Evolutionary conservation across 306 rosid genomes (phyloP).

Genomic region (Prunus kanzakura): DNA sequence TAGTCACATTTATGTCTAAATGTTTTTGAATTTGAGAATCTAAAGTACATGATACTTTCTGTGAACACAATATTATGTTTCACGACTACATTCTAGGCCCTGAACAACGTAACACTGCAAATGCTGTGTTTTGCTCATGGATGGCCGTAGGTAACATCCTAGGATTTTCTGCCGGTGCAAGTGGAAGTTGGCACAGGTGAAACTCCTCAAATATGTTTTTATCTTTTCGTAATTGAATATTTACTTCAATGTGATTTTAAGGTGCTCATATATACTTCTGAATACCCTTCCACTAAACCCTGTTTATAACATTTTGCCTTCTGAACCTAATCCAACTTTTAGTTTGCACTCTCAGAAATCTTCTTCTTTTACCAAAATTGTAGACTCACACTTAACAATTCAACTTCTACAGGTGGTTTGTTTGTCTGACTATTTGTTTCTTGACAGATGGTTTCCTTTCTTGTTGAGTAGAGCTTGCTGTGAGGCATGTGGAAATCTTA

Average conservation of each 20-base stretch:
- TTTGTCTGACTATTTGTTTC: conserved; percentile 20
- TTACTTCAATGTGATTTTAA: background rate
- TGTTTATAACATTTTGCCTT: background rate
- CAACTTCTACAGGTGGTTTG: conserved; percentile 14
- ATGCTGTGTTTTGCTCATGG: conserved; percentile 98
- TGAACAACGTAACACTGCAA: conserved; percentile 85
- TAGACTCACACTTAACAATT: background rate
- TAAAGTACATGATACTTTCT: background rate
- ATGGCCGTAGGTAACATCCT: conserved; percentile 98
- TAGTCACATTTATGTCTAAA: background rate
- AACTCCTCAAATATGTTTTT: conserved; percentile 21
- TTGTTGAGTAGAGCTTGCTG: conserved; percentile 85
- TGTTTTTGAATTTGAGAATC: background rate
- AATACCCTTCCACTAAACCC: background rate
- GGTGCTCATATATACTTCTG: background rate
- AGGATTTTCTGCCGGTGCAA: conserved; percentile 95
- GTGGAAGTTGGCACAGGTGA: conserved; percentile 95
- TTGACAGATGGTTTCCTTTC: conserved; percentile 94
- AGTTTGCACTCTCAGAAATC: background rate
- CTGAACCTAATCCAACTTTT: background rate
- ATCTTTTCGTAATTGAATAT: conserved; percentile 3
- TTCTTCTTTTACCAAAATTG: background rate
- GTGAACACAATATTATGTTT: conserved; percentile 7
- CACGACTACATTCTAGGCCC: conserved; percentile 54
- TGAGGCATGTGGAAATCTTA: conserved; percentile 98